phyloP scores from a whole-genome alignment of 1,139 yeast species.

The Blastobotrys arbuscula region DNA sequence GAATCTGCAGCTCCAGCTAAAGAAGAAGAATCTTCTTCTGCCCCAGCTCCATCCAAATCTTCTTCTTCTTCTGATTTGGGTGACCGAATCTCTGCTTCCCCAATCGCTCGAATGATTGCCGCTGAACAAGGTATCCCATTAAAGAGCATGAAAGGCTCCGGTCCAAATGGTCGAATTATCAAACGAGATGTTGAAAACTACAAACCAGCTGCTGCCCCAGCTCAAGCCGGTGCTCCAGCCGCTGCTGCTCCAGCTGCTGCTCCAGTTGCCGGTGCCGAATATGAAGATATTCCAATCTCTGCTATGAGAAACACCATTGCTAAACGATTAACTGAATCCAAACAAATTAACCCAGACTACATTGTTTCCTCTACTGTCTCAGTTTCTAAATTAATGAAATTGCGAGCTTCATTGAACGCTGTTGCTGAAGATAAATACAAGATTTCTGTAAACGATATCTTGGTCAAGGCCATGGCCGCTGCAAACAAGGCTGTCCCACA shows the following conservation, averaged over 20 bases:
- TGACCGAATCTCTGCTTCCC: conserved; percentile 87
- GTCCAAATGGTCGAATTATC: conserved; percentile 91
- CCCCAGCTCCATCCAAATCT: conserved; percentile 10
- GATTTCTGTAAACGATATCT: conserved; percentile 88
- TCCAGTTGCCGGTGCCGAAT: conserved; percentile 51
- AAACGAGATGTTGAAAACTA: conserved; percentile 82
- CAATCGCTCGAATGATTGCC: conserved; percentile 90
- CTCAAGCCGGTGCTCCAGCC: conserved; percentile 44
- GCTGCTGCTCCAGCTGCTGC: conserved; percentile 44
- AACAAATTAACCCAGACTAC: conserved; percentile 84
- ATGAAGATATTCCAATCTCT: conserved; percentile 79
- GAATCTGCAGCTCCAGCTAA: conserved; percentile 25
- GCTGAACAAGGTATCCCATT: conserved; percentile 87
- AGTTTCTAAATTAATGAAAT: conserved; percentile 83
- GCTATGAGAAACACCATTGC: conserved; percentile 95
- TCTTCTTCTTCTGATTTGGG: conserved; percentile 27
- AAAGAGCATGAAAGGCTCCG: conserved; percentile 81
- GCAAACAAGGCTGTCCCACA: conserved; percentile 91
- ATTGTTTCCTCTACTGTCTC: conserved; percentile 82
- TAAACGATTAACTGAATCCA: conserved; percentile 77
- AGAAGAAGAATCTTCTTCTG: conserved; percentile 21
- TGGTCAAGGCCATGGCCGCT: conserved; percentile 88
- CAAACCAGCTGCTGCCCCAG: conserved; percentile 39
- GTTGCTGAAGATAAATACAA: conserved; percentile 82
- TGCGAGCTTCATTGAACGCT: conserved; percentile 85